Conservation (phyloP, 192 early-diverging fungal genomes). For the Chytriomyces sp. region DNA sequence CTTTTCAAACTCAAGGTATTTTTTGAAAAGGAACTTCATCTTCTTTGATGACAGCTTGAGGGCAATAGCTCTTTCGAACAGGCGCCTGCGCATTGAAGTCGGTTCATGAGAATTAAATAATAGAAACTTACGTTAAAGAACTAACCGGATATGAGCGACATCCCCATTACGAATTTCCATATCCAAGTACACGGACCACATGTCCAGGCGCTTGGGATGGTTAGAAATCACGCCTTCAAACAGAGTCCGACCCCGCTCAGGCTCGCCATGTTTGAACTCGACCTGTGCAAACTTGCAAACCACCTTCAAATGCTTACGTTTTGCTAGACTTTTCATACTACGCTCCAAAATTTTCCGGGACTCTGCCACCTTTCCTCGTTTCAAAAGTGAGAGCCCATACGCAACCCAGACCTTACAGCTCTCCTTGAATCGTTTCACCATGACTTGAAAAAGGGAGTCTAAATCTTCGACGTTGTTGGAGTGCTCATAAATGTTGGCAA, state of each 20-base stretch:
- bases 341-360: constrained; percentile 82
- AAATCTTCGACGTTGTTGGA: constrained; percentile 69
- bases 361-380: constrained; percentile 71
- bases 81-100: constrained; percentile 37
- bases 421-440: constrained; percentile 83
- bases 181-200: constrained; percentile 97
- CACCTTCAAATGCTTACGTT: constrained; percentile 94
- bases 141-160: constrained; percentile 66
- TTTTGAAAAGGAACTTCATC: constrained; percentile 99
- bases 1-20: constrained; percentile 96
- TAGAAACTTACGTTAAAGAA: no score
- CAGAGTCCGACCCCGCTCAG: constrained; percentile 95
- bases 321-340: constrained; percentile 80
- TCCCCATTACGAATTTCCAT: constrained; percentile 88
- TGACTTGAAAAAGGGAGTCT: constrained; percentile 70
- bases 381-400: constrained; percentile 80
- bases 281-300: constrained; percentile 94
- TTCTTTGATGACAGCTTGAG: constrained; percentile 94
- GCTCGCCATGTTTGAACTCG: constrained; percentile 97
- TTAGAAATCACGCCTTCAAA: constrained; percentile 93
- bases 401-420: constrained; percentile 90
- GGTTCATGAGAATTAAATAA: no score
- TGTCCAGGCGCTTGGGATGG: constrained; percentile 90
- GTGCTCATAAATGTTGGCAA: constrained; percentile 89
- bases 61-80: constrained; percentile 90